A percentile compares a stretch with the other conserved stretches of the same genome.
phyloP scores from a whole-genome alignment of 164 flowering plant genomes.

The Dillenia suffruticosa region DNA sequence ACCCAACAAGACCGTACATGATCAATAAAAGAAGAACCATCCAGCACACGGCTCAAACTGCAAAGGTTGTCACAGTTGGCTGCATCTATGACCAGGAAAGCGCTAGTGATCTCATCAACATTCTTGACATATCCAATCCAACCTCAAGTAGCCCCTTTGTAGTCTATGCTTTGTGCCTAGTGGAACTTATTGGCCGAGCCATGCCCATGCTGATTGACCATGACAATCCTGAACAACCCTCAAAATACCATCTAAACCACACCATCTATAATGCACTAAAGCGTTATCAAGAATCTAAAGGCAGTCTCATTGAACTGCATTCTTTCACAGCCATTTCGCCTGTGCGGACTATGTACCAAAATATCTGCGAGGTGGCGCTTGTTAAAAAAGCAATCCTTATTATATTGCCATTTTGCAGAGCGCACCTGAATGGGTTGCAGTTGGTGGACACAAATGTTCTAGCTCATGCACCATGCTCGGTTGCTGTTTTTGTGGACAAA shows the following conservation, averaged over 20 bases:
- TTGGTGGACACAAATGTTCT: constrained; percentile 26
- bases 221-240: constrained; percentile 3
- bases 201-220: constrained; percentile 52
- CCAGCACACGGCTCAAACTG: constrained; percentile 39
- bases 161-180: constrained; percentile 39
- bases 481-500: constrained; percentile 49
- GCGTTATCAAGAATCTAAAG: constrained; percentile 19
- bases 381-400: constrained; percentile 34
- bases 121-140: constrained; percentile 48
- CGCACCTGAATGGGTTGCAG: constrained; percentile 6
- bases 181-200: constrained; percentile 60
- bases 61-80: constrained; percentile 35
- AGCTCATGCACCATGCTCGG: constrained; percentile 59
- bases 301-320: constrained; percentile 24
- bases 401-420: constrained; percentile 40
- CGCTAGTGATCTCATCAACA: constrained; percentile 35
- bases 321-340: constrained; percentile 40
- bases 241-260: constrained; percentile 6
- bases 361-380: constrained; percentile 57
- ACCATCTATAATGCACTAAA: constrained; percentile 41
- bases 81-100: constrained; percentile 45
- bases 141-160: constrained; percentile 33
- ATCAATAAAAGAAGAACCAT: constrained; percentile 47
- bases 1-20: constrained; percentile 56
- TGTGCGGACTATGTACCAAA: constrained; percentile 56